Evolutionary conservation across 2,329 filamentous ascomycete genomes (phyloP), one percentile per base, ranked within the genome.

Genomic region (Drechslerella stenobrocha): DNA sequence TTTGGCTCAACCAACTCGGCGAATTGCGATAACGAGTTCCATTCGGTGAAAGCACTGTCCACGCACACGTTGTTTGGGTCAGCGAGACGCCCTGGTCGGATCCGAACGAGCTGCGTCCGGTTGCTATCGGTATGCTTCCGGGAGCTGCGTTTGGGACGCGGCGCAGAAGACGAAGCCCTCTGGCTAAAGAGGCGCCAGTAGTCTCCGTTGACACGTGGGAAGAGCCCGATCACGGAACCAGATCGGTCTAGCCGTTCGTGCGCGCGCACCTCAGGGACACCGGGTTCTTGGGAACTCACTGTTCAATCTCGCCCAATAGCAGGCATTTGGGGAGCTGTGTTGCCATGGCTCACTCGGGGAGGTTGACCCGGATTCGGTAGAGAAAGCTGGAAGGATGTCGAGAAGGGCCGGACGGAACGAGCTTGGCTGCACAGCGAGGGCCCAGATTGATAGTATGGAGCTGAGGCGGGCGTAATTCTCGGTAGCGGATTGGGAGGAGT

Each of bases 1-100:
- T 78, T 78, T 5, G 88, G 84, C 11, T 77, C 77, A 37, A 91
- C 72, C 42, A 91, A 76, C n/a, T 89, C 83, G 40, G 86, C 87
- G 18, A 88, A 76, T 20, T 80, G 75, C 52, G 78, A 77, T 57
- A 93, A 80, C 3, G 80, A 76, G n/a, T 81, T 75, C 85, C 86
- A 90, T 61, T 83, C 78, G 37, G 83, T 78, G 65, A 85, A 80
- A 37, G 88, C 88, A 74, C 86, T 88, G 74, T 46, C 28, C 23
- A 26, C 53, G 55, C 40, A 50, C 66, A 28, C 56, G 60, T 26
- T 28, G 20, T 58, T 48, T 35, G 37, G 15, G 13, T 32, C 30
- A 55, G 28, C 44, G 56, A 51, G n/a, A 51, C 26, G 34, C 6
- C 32, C 24, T 23, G 5, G 28, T 30, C 28, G 11, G n/a, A n/a